phyloP scores from a whole-genome alignment of 1,284 basidiomycete species.

The Ganoderma lingzhi region DNA sequence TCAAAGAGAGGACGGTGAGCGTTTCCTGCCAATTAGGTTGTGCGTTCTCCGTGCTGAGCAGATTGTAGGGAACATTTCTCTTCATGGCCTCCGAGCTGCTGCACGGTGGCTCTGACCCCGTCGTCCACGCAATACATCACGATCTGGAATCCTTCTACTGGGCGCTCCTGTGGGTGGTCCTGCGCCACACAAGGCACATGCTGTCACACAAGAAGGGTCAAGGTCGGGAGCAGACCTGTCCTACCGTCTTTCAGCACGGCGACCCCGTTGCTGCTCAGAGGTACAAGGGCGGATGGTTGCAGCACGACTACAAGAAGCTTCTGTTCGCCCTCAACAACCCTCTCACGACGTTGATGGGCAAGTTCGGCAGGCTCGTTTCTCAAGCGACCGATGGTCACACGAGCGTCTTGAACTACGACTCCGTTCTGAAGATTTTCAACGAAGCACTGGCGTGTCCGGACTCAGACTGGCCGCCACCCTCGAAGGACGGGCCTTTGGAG shows the following conservation, averaged over 20 bases:
- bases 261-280: not conserved
- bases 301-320: not conserved
- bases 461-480: not conserved
- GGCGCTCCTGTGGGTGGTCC: slow-evolving; percentile 25
- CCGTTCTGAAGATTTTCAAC: not conserved
- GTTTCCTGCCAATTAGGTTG: not conserved
- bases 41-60: not conserved
- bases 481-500: not conserved
- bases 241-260: not conserved
- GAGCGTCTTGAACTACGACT: not conserved
- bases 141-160: slow-evolving; percentile 28
- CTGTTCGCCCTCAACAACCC: not conserved
- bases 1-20: not conserved
- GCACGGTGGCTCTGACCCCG: not conserved
- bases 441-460: not conserved
- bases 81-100: slow-evolving; percentile 26
- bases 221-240: not conserved
- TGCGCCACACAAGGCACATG: slow-evolving; percentile 19
- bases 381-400: not conserved
- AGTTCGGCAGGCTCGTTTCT: not conserved
- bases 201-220: not conserved
- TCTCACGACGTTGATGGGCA: not conserved
- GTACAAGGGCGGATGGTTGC: not conserved
- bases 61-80: slow-evolving; percentile 24
- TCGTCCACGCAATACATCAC: slow-evolving; percentile 6